Percentiles rank a stretch among this genome's conserved stretches.
Evolutionary conservation across 768 basidiomycete genomes (phyloP).

Genomic region (Calocybe indica): DNA sequence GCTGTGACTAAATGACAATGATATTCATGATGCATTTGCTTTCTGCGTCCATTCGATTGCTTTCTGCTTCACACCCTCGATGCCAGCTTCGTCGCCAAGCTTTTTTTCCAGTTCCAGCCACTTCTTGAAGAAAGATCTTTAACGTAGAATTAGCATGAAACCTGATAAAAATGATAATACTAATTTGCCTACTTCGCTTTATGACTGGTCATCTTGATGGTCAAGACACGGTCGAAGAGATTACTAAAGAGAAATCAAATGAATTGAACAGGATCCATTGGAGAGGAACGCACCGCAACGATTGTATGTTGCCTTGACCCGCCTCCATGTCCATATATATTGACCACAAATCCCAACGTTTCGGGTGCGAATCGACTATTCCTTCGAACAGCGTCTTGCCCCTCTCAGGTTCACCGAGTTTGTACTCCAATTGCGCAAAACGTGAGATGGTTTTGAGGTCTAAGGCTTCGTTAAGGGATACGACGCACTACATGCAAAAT

Average conservation of each 20-base stretch:
- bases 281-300: conserved; percentile 49
- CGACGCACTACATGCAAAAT: background rate
- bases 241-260: conserved; percentile 40
- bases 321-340: conserved; percentile 97
- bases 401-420: conserved; percentile 87
- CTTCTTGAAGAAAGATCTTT: conserved; percentile 93
- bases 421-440: conserved; percentile 95
- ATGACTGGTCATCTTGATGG: conserved; percentile 86
- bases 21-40: conserved; percentile 34
- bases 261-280: background rate
- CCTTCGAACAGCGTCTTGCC: conserved; percentile 97
- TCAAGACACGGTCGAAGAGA: conserved; percentile 80
- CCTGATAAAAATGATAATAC: conserved; percentile 1
- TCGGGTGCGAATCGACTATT: conserved; percentile 91
- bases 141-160: conserved; percentile 10
- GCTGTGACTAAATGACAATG: conserved; percentile 15
- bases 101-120: conserved; percentile 87
- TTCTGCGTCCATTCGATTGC: conserved; percentile 89
- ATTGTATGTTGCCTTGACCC: conserved; percentile 71
- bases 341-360: conserved; percentile 93
- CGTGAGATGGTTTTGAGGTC: conserved; percentile 94
- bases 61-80: conserved; percentile 73
- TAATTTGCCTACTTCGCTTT: conserved; percentile 81
- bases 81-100: conserved; percentile 84
- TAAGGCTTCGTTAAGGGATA: conserved; percentile 22